Conservation (phyloP, 257 asterid species). For the Solanum virginianum region DNA sequence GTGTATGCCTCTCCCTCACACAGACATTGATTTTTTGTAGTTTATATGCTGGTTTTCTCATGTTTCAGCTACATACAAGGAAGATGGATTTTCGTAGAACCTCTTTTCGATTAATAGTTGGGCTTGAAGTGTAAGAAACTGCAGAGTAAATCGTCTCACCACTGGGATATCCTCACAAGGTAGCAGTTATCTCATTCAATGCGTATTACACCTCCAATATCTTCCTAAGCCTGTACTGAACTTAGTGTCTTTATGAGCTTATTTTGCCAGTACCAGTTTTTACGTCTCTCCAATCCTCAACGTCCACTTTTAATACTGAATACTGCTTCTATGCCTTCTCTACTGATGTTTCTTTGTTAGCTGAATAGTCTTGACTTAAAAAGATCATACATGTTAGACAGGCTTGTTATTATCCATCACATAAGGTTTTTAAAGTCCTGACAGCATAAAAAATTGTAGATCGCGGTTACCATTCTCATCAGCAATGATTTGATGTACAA, state of each 20-base stretch:
- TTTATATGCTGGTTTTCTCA: not conserved
- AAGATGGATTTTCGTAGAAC: not conserved
- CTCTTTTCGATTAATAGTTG: not conserved
- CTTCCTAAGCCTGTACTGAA: not conserved
- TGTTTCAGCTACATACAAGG: not conserved
- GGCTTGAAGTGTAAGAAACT: not conserved
- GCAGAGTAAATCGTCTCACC: not conserved
- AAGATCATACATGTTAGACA: not conserved
- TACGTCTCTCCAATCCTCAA: not conserved
- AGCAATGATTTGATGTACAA: not conserved
- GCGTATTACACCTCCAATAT: not conserved
- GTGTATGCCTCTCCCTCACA: not conserved
- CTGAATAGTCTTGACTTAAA: not conserved
- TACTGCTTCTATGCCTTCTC: not conserved
- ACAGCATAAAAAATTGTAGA: not conserved
- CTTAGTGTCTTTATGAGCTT: not conserved
- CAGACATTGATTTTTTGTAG: not conserved
- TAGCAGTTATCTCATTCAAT: not conserved
- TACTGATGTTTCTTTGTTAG: not conserved
- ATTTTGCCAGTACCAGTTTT: not conserved
- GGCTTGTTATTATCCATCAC: not conserved
- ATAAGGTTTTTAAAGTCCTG: not conserved
- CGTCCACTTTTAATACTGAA: not conserved
- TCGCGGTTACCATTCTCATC: not conserved
- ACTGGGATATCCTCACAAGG: not conserved